phyloP scores from a whole-genome alignment of 1,284 basidiomycete species.

The Fomes fomentarius region DNA sequence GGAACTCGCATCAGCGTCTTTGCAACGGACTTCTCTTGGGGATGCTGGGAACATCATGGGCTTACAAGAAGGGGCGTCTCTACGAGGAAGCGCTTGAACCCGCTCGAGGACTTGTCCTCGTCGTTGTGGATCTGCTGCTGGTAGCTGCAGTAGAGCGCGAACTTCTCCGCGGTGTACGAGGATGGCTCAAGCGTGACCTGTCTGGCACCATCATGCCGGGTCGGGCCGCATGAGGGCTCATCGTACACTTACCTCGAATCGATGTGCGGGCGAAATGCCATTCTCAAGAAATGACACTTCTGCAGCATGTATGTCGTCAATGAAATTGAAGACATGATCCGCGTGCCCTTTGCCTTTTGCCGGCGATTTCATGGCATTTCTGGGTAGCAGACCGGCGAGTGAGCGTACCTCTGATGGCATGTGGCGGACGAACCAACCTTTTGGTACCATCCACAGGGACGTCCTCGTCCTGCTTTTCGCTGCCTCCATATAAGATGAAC shows the following conservation, averaged over 20 bases:
- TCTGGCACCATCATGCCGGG: too few species aligned
- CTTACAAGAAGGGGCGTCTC: slow-evolving; percentile 75
- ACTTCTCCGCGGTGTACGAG: slow-evolving; percentile 81
- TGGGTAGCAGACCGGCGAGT: too few species aligned
- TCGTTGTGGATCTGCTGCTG: slow-evolving; percentile 82
- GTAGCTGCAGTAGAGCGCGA: slow-evolving; percentile 74
- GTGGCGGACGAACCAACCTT: not conserved
- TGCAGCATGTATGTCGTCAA: slow-evolving; percentile 51
- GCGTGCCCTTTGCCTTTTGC: slow-evolving; percentile 16
- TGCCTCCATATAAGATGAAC: slow-evolving; percentile 63
- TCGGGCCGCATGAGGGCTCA: too few species aligned
- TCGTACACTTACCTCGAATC: slow-evolving; percentile 56
- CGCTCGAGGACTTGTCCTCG: slow-evolving; percentile 46
- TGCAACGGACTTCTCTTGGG: too few species aligned
- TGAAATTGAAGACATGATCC: slow-evolving; percentile 38
- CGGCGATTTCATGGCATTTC: too few species aligned
- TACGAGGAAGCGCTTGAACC: slow-evolving; percentile 80
- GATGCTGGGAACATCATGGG: slow-evolving; percentile 10
- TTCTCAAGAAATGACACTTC: slow-evolving; percentile 35
- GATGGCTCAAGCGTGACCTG: slow-evolving; percentile 79
- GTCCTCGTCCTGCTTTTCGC: slow-evolving; percentile 38
- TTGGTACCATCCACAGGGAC: slow-evolving; percentile 27
- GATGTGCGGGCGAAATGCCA: slow-evolving; percentile 34
- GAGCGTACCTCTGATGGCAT: too few species aligned
- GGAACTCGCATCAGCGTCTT: not conserved